A percentile compares a stretch with the other conserved stretches of the same genome.
phyloP scores from a whole-genome alignment of 805 yeast genomes.

The Kodamaea lidongshanica region DNA sequence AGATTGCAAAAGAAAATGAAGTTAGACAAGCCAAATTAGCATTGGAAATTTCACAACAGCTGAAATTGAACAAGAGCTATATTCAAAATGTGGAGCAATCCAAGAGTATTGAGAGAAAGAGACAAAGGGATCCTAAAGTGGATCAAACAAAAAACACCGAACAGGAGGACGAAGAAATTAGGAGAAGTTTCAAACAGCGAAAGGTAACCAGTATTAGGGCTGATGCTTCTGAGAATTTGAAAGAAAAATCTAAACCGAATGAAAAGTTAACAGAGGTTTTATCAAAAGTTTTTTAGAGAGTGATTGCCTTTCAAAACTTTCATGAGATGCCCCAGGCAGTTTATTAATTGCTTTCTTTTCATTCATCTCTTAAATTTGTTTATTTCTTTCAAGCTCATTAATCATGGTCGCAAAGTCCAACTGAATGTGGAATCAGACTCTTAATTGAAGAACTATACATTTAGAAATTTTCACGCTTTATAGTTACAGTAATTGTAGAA shows the following conservation, averaged over 20 bases:
- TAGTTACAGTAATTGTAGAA: too few species aligned
- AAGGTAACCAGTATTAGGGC: slow-evolving; percentile 62
- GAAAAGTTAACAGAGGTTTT: slow-evolving; percentile 44
- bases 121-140: slow-evolving; percentile 35
- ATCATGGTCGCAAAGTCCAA: too few species aligned
- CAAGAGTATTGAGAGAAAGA: slow-evolving; percentile 66
- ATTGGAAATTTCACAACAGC: slow-evolving; percentile 84
- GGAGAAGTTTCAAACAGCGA: slow-evolving; percentile 67
- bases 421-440: too few species aligned
- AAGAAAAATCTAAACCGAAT: slow-evolving; percentile 34
- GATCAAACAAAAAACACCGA: slow-evolving; percentile 3
- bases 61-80: slow-evolving; percentile 76
- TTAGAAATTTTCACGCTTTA: too few species aligned
- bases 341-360: slow-evolving; percentile 1
- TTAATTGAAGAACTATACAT: too few species aligned
- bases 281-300: slow-evolving; percentile 43
- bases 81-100: slow-evolving; percentile 80
- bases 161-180: slow-evolving; percentile 20
- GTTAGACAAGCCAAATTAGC: slow-evolving; percentile 80
- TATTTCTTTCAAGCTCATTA: slow-evolving; percentile 1
- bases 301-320: background rate
- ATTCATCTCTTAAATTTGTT: background rate
- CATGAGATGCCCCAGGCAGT: background rate
- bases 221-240: slow-evolving; percentile 46
- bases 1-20: slow-evolving; percentile 85